These are phyloP conservation scores for Lasiodiplodia sp. DNA, from an alignment of 2,329 filamentous ascomycete species.

Conservation along the genomic window DNA sequence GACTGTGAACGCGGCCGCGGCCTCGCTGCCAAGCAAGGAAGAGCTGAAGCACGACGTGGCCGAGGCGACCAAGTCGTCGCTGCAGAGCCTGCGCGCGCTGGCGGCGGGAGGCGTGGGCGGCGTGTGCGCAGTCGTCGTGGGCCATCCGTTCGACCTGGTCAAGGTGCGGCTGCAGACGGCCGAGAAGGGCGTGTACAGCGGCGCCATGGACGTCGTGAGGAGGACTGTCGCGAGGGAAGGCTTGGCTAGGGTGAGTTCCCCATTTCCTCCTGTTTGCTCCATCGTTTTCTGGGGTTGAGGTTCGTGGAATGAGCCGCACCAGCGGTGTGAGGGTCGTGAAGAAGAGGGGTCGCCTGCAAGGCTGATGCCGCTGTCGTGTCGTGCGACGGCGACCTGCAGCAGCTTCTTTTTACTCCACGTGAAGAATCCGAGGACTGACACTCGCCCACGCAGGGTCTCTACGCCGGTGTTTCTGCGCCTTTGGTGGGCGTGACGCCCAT, in stretches of 20 bases:
- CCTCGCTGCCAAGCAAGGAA: constrained; percentile 37
- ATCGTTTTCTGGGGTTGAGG: not conserved
- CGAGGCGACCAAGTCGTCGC: constrained; percentile 59
- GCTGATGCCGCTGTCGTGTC: constrained; percentile 2
- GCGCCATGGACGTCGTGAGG: constrained; percentile 88
- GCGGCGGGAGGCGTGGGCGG: constrained; percentile 92
- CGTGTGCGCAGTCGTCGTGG: constrained; percentile 88
- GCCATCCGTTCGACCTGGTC: constrained; percentile 96
- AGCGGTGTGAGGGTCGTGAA: not conserved
- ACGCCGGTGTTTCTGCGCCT: constrained; percentile 96
- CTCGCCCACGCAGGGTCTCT: constrained; percentile 69
- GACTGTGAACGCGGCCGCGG: constrained; percentile 1
- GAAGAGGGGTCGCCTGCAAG: constrained; percentile 5
- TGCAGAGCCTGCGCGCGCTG: constrained; percentile 78
- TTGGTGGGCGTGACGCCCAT: constrained; percentile 96
- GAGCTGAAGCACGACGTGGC: constrained; percentile 62
- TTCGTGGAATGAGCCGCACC: not conserved
- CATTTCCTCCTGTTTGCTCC: constrained; percentile 19
- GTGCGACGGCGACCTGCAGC: constrained; percentile 13
- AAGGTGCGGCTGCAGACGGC: constrained; percentile 98
- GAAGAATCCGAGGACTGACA: constrained; percentile 1
- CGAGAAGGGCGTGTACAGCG: constrained; percentile 88
- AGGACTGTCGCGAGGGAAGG: constrained; percentile 91
- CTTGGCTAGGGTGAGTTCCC: constrained; percentile 60
- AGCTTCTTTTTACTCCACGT: not conserved